Percentiles rank a stretch among this genome's conserved stretches.
These are phyloP conservation scores for Auricularia heimuer DNA, from an alignment of 768 basidiomycete genomes.

Conservation along the genomic window DNA sequence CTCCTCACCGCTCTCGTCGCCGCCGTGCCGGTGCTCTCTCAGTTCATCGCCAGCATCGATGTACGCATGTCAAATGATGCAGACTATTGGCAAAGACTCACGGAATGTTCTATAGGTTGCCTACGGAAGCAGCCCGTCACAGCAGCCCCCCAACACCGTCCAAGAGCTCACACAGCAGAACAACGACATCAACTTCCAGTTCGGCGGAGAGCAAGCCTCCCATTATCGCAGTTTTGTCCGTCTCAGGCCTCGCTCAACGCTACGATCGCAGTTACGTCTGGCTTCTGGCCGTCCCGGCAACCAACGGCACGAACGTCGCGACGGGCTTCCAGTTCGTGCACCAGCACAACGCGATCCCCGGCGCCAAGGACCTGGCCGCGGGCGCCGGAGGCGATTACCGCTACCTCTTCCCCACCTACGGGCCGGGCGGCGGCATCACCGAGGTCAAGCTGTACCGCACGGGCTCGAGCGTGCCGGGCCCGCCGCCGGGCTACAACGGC, in stretches of 20 bases:
- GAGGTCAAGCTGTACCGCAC: not conserved
- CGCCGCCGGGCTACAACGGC: not conserved
- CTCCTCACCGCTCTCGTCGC: too few relatives aligned
- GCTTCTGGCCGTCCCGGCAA: not conserved
- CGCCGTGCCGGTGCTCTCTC: too few relatives aligned
- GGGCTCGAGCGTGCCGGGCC: not conserved
- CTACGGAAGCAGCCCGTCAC: not conserved
- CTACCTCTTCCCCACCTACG: not conserved
- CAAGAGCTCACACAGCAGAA: not conserved
- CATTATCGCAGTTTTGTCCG: too few relatives aligned
- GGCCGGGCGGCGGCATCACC: not conserved
- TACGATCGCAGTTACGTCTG: conserved; percentile 1
- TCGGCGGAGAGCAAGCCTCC: not conserved
- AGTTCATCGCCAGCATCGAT: too few relatives aligned
- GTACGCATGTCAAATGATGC: too few relatives aligned
- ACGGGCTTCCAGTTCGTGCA: not conserved
- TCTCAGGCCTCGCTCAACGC: too few relatives aligned
- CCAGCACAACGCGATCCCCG: not conserved
- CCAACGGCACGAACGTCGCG: too few relatives aligned
- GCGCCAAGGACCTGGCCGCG: not conserved
- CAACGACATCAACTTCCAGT: conserved; percentile 1
- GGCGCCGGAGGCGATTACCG: conserved; percentile 1
- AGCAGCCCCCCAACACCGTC: not conserved
- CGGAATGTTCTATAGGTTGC: not conserved
- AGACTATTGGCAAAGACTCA: too few relatives aligned